Evolutionary conservation across 164 flowering plant genomes (phyloP).

Genomic region (grape (Vitis vinifera)): ASM3070453v1 NC_081809.1:6591001-6591500

Average conservation of each 20-base stretch:
- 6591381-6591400: slow-evolving; percentile 82
- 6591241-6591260: background rate
- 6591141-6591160: slow-evolving; percentile 71
- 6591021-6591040: background rate
- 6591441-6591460: background rate
- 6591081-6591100: too few relatives aligned
- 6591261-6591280: background rate
- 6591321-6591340: slow-evolving; percentile 1
- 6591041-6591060: background rate
- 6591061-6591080: background rate
- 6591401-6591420: slow-evolving; percentile 60
- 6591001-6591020: too few relatives aligned
- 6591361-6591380: slow-evolving; percentile 57
- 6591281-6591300: too few relatives aligned
- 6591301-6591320: background rate
- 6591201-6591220: slow-evolving; percentile 56
- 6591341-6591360: slow-evolving; percentile 75
- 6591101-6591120: background rate
- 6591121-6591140: background rate
- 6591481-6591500: slow-evolving; percentile 32
- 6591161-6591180: slow-evolving; percentile 74
- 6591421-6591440: background rate
- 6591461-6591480: background rate
- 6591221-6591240: background rate
- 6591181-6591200: slow-evolving; percentile 81